Evolutionary conservation across 1,284 basidiomycete species (phyloP), one percentile per base, ranked within the genome.

Genomic region (Leccinum griseonigrum): DNA sequence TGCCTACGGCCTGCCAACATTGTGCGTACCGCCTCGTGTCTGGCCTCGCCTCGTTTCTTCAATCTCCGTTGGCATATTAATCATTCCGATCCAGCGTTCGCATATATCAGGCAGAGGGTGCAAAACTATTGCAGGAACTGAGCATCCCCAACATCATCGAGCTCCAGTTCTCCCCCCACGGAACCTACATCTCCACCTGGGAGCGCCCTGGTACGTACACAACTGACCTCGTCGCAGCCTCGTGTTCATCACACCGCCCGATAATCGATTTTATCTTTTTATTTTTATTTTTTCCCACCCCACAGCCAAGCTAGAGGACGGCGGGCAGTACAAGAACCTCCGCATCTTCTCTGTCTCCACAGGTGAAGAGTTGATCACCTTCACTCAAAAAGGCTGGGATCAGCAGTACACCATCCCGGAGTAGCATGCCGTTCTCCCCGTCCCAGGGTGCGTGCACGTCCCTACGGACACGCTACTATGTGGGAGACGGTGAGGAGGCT

Each of bases 331-430:
- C 81, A 94, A 92, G 79, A 97, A 97, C 75, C 84, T 94, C 65
- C 86, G 91, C 63, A 79, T 97, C 64, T 97, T 94, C 82, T 89
- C 91, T 62, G 87, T 83, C 18, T 87, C 86, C 7, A 91, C 92
- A 0, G 94, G 92, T 56, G 85, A 91, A 69, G 89, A 94, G 74
- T 82, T 95, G 64, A 83, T 88, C 64, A 78, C 88, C 48, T 95
- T 95, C 76, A 85, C 88, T 52, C 92, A 96, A 79, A 95, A 94
- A 64, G 85, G 85, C 58, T 96, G 92, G 92, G 87, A 92, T 72
- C 83, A 97, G 58, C 93, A 97, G 71, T 96, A 95, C 77, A 97
- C 95, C 51, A 87, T 93, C 64, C 90, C 91, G 61, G 97, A 98
- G 77, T 88, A 90, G 6, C 90, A 96, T 76, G 93, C 94, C 43